A percentile compares a stretch with the other conserved stretches of the same genome.
Evolutionary conservation across 2,329 filamentous ascomycete species (phyloP).

Genomic region (Rhinocladiella similis): DNA sequence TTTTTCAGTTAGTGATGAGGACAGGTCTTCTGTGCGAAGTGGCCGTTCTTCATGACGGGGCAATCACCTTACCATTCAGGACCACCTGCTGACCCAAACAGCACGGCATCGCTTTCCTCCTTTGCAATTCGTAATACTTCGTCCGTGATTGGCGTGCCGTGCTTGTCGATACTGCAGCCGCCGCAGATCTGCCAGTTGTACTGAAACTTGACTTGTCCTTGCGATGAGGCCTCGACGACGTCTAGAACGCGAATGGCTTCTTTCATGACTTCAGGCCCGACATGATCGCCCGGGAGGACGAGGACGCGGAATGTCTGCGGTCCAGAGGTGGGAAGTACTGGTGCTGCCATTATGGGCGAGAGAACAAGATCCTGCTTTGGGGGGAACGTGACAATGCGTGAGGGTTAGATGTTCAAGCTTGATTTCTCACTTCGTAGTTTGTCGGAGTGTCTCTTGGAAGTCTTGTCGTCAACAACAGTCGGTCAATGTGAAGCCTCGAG

Average conservation of each 20-base stretch:
- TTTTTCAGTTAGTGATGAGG: slow-evolving; percentile 34
- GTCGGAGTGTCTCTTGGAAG: too few relatives aligned
- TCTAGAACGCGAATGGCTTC: slow-evolving; percentile 64
- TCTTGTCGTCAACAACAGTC: too few relatives aligned
- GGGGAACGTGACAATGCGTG: not conserved
- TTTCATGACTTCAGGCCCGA: slow-evolving; percentile 66
- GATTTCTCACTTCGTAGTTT: not conserved
- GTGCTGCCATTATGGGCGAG: slow-evolving; percentile 1
- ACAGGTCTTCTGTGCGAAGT: too few relatives aligned
- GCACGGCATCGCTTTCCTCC: slow-evolving; percentile 62
- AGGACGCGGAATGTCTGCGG: slow-evolving; percentile 47
- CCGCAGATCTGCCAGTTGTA: slow-evolving; percentile 68
- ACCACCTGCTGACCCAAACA: slow-evolving; percentile 68
- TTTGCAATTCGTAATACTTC: slow-evolving; percentile 59
- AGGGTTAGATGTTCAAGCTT: not conserved
- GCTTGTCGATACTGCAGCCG: slow-evolving; percentile 65
- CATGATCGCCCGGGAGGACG: slow-evolving; percentile 68
- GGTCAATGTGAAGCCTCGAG: too few relatives aligned
- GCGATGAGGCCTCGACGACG: slow-evolving; percentile 39
- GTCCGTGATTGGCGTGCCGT: slow-evolving; percentile 64
- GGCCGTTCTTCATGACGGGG: too few relatives aligned
- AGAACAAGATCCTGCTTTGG: not conserved
- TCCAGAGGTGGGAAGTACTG: not conserved
- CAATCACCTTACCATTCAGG: slow-evolving; percentile 60
- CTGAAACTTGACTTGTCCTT: slow-evolving; percentile 59